These are phyloP conservation scores for Cladosporium sp. DNA, from an alignment of 2,329 filamentous ascomycete species.

Conservation along the genomic window DNA sequence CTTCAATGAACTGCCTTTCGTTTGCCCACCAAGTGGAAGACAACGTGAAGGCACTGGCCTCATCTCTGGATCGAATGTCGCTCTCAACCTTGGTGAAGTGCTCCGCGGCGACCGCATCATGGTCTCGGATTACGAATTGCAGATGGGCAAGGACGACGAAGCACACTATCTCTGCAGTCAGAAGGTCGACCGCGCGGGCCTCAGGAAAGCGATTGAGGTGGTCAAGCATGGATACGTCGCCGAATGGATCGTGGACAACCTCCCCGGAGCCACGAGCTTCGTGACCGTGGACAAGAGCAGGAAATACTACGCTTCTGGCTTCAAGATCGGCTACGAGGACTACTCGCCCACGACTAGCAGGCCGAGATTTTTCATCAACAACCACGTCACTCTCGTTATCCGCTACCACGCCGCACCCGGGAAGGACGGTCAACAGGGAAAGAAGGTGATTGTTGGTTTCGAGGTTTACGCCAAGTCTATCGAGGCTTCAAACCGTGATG, in stretches of 20 bases:
- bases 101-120: constrained; percentile 82
- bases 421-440: constrained; percentile 62
- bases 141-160: constrained; percentile 70
- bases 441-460: constrained; percentile 80
- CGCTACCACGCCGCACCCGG: constrained; percentile 71
- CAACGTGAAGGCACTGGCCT: constrained; percentile 62
- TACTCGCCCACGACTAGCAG: constrained; percentile 55
- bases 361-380: constrained; percentile 72
- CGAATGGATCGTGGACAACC: constrained; percentile 91
- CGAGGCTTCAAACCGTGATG: constrained; percentile 56
- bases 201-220: constrained; percentile 66
- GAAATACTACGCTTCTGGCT: constrained; percentile 87
- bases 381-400: constrained; percentile 82
- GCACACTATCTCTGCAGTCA: constrained; percentile 70
- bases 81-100: constrained; percentile 82
- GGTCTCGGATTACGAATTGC: constrained; percentile 76
- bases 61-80: constrained; percentile 71
- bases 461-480: constrained; percentile 89
- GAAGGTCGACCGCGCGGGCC: constrained; percentile 59
- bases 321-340: constrained; percentile 80
- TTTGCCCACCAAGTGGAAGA: constrained; percentile 72
- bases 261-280: constrained; percentile 84
- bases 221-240: constrained; percentile 78
- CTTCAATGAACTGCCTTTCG: constrained; percentile 83
- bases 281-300: constrained; percentile 77